Percentiles rank a stretch among this genome's conserved stretches.
These are phyloP conservation scores for Spencermartinsiella europaea DNA, from an alignment of 805 yeast genomes.

Conservation along the genomic window DNA sequence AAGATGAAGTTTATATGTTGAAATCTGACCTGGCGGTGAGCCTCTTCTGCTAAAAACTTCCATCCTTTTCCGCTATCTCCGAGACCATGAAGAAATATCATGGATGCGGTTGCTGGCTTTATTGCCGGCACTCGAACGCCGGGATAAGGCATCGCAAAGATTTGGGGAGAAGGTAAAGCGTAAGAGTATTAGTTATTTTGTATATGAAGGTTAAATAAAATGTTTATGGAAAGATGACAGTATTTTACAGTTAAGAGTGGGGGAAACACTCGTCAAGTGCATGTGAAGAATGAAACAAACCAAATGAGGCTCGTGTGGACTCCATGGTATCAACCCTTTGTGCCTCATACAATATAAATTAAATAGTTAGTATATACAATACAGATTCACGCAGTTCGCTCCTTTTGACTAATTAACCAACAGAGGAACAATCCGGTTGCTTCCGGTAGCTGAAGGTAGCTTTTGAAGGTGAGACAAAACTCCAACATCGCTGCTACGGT, in stretches of 20 bases:
- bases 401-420: neutral
- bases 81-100: constrained; percentile 81
- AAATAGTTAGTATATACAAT: no score
- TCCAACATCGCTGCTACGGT: constrained; percentile 1
- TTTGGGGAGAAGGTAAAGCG: neutral
- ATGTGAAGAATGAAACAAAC: no score
- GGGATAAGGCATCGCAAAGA: constrained; percentile 17
- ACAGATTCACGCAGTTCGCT: neutral
- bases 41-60: constrained; percentile 69
- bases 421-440: neutral
- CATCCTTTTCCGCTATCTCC: constrained; percentile 93
- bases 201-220: neutral
- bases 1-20: constrained; percentile 68
- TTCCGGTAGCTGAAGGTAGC: neutral
- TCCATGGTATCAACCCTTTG: no score
- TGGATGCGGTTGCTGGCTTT: constrained; percentile 50
- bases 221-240: neutral
- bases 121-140: constrained; percentile 39
- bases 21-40: constrained; percentile 40
- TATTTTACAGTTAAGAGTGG: no score
- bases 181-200: neutral
- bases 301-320: no score
- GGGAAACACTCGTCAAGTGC: no score
- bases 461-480: neutral
- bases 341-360: no score